Evolutionary conservation across 2,329 filamentous ascomycete species (phyloP).

Genomic region (Orbilia brochopaga): DNA sequence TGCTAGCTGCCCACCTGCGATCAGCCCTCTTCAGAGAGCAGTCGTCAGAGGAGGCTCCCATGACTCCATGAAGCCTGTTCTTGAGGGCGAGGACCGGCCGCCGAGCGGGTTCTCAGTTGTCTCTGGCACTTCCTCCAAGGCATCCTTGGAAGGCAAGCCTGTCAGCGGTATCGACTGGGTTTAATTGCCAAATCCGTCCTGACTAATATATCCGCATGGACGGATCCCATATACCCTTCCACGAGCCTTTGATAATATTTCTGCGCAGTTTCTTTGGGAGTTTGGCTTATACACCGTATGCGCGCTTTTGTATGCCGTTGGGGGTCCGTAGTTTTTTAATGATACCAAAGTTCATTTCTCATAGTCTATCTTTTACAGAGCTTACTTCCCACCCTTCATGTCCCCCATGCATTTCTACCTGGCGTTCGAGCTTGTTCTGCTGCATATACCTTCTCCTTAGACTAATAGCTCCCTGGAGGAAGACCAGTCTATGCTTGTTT

Average conservation of each 20-base stretch:
- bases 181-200: constrained; percentile 3
- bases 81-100: constrained; percentile 19
- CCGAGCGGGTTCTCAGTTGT: constrained; percentile 24
- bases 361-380: constrained; percentile 6
- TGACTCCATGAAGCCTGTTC: constrained; percentile 17
- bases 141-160: constrained; percentile 26
- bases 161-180: constrained; percentile 31
- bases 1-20: background rate
- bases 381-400: constrained; percentile 13
- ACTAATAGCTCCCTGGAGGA: constrained; percentile 3
- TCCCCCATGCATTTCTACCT: constrained; percentile 20
- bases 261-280: constrained; percentile 19
- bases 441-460: background rate
- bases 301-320: constrained; percentile 10
- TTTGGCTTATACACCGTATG: constrained; percentile 10
- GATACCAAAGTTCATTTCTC: constrained; percentile 16
- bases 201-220: constrained; percentile 4
- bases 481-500: background rate
- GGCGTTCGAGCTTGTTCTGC: constrained; percentile 15
- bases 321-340: constrained; percentile 17
- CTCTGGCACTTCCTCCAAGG: constrained; percentile 4
- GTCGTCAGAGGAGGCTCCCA: constrained; percentile 6
- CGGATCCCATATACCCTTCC: background rate
- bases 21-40: constrained; percentile 16
- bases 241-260: constrained; percentile 3